Evolutionary conservation across 768 basidiomycete genomes (phyloP).

Genomic region (Cystofilobasidium macerans): DNA sequence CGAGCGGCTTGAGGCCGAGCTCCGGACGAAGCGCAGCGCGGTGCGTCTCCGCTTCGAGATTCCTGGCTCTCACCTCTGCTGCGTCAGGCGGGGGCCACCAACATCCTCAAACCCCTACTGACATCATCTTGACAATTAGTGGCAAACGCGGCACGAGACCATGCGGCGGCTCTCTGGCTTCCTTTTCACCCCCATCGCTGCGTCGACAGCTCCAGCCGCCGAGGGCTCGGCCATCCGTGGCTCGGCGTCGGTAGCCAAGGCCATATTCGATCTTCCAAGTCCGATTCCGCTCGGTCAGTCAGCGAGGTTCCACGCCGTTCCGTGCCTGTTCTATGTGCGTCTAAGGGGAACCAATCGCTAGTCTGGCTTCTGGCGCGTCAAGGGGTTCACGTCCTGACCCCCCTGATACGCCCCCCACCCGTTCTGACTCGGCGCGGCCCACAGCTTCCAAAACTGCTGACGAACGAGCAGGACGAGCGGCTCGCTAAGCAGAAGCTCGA

Average conservation of each 20-base stretch:
- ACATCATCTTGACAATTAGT: neutral
- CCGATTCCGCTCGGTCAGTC: slow-evolving; percentile 4
- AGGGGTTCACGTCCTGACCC: too few species aligned
- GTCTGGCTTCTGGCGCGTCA: too few species aligned
- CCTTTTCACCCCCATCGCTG: slow-evolving; percentile 3
- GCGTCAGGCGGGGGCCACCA: too few species aligned
- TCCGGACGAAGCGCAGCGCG: slow-evolving; percentile 1
- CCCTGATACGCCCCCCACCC: too few species aligned
- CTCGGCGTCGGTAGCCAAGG: neutral
- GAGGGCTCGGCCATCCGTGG: neutral
- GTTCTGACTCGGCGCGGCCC: too few species aligned
- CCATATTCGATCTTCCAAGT: neutral
- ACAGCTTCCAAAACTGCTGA: neutral
- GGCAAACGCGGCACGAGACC: slow-evolving; percentile 2
- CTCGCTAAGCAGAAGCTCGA: neutral
- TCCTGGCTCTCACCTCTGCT: neutral
- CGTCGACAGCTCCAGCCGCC: too few species aligned
- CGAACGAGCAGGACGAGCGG: slow-evolving; percentile 7
- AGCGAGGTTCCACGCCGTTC: neutral
- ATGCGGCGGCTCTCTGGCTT: slow-evolving; percentile 10
- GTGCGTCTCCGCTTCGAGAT: neutral
- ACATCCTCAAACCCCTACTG: neutral
- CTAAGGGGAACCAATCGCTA: too few species aligned
- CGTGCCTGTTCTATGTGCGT: slow-evolving; percentile 17
- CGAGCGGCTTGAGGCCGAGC: slow-evolving; percentile 16